These are phyloP conservation scores for Centaurea solstitialis DNA, from an alignment of 129 eudicot genomes.

Conservation along the genomic window DNA sequence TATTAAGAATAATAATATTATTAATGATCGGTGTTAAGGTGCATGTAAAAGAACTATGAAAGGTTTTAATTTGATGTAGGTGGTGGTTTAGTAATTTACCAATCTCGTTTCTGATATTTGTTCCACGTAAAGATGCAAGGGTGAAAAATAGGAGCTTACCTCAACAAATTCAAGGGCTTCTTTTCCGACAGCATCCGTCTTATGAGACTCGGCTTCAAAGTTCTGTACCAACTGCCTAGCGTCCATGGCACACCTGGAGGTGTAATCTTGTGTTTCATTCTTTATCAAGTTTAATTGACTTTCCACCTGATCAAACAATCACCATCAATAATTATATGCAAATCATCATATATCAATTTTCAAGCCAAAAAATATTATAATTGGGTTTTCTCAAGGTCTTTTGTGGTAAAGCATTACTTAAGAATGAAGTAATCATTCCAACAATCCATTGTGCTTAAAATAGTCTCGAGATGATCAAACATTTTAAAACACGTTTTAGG, in stretches of 20 bases:
- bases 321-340: background rate
- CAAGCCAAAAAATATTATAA: too few species aligned
- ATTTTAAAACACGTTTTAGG: too few species aligned
- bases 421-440: too few species aligned
- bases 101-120: too few species aligned
- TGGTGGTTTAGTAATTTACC: too few species aligned
- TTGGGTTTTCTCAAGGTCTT: too few species aligned
- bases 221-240: constrained; percentile 53
- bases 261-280: constrained; percentile 56
- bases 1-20: background rate
- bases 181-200: constrained; percentile 56
- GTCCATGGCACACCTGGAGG: constrained; percentile 60
- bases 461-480: too few species aligned
- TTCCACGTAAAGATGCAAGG: background rate
- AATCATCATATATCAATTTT: too few species aligned
- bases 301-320: constrained; percentile 45
- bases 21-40: background rate
- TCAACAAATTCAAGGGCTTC: constrained; percentile 68
- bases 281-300: constrained; percentile 34
- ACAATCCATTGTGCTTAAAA: too few species aligned
- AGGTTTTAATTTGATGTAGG: background rate
- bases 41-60: background rate
- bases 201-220: constrained; percentile 53
- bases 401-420: too few species aligned
- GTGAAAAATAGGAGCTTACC: constrained; percentile 39